Base-by-base conservation (phyloP, 2,329 filamentous ascomycete species). In the Colletotrichum neosansevieriae region DNA sequence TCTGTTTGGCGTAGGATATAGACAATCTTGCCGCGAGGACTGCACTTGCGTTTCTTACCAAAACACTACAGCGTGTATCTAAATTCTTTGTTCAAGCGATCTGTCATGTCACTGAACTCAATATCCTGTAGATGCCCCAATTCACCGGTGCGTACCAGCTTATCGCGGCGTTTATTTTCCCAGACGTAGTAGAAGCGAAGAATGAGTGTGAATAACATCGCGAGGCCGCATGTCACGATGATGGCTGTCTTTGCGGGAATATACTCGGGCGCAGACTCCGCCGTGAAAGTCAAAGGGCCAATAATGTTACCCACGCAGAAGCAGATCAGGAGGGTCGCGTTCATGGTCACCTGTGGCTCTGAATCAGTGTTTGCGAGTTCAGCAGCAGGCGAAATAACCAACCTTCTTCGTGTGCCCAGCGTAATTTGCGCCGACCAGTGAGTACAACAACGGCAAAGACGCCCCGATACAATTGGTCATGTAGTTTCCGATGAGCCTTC, bases 341-440 rank as follows among this genome's bases (percentile, higher is more conserved):
- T 86, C 83, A 91, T 89, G 32, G 89, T 84, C 56, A 87, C 82
- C 64, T 60, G 29, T n/a, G 2, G 21, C 1, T 15, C 2, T 15
- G 10, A 3, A 13, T 57, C 15, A 57, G 34, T 38, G 11, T 6
- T 32, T 34, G 29, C 9, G 1, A 19, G 15, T 58, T 17, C 1
- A 13, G 6, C 9, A 3, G 24, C 24, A 6, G 24, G 12, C 9
- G 10, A 13, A 4, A 13, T 11, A 6, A 12, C 49, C 21, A 11
- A 58, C 64, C 73, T 90, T 91, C 77, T 92, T 91, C 3, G 89
- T 91, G 12, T 85, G 87, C 7, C 90, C 91, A 0, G 83, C 90
- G 0, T 89, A 92, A 76, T 92, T 92, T 7, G 86, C 88, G 6
- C 92, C 84, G 61, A 92, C 89, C 89, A 90, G 92, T 0, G 87